Evolutionary conservation across 371 early-diverging fungal species (phyloP).

Genomic region (Hamiltosporidium magnivora): DNA sequence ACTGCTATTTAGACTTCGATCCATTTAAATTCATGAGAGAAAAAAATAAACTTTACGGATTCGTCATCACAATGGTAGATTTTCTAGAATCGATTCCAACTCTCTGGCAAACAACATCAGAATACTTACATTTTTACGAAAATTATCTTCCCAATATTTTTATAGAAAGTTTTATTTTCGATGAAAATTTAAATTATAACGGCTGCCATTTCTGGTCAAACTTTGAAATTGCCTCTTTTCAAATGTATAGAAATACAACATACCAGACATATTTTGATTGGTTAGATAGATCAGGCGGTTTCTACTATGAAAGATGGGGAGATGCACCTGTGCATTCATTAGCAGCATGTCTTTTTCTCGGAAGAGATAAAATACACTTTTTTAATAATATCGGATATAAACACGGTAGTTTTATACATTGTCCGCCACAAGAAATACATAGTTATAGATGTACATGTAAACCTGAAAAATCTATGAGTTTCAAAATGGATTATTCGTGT

Average conservation of each 20-base stretch:
- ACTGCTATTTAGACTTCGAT: slow-evolving; percentile 69
- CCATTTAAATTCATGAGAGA: slow-evolving; percentile 64
- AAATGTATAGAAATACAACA: slow-evolving; percentile 62
- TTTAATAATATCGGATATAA: slow-evolving; percentile 62
- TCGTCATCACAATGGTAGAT: slow-evolving; percentile 65
- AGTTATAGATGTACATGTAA: no score
- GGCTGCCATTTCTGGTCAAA: slow-evolving; percentile 85
- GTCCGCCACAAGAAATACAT: slow-evolving; percentile 22
- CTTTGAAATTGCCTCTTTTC: slow-evolving; percentile 77
- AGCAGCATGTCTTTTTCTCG: slow-evolving; percentile 61
- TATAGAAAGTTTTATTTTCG: slow-evolving; percentile 34
- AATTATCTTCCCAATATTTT: slow-evolving; percentile 15
- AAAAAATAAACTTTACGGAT: slow-evolving; percentile 68
- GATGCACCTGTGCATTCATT: slow-evolving; percentile 85
- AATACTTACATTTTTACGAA: slow-evolving; percentile 32
- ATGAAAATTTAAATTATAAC: slow-evolving; percentile 41
- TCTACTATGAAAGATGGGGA: slow-evolving; percentile 83
- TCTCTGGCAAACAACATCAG: slow-evolving; percentile 62
- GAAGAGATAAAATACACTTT: slow-evolving; percentile 65
- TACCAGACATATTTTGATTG: slow-evolving; percentile 68
- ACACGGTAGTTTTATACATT: slow-evolving; percentile 54
- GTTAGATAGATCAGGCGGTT: slow-evolving; percentile 70
- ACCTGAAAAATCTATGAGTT: no score
- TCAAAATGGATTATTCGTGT: no score
- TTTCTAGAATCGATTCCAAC: slow-evolving; percentile 65